Evolutionary conservation across 331 rosid genomes (phyloP).

Genomic region (Quercus lobata): DNA sequence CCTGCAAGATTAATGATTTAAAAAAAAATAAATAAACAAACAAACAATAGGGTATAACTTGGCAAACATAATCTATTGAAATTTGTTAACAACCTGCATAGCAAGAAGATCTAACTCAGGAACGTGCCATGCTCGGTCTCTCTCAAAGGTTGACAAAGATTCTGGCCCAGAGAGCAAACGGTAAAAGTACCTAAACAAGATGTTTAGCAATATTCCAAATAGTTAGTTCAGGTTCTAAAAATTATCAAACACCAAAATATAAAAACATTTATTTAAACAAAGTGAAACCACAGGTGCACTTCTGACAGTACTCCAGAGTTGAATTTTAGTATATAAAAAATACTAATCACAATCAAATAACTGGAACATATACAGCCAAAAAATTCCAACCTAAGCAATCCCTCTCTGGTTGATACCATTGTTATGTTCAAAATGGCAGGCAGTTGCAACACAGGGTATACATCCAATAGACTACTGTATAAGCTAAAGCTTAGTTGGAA

Average conservation of each 20-base stretch:
- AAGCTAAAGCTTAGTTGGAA: neutral
- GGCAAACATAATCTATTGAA: constrained; percentile 4
- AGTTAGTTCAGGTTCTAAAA: neutral
- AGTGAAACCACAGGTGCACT: neutral
- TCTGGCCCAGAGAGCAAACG: constrained; percentile 83
- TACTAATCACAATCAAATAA: neutral
- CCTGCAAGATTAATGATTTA: constrained; percentile 37
- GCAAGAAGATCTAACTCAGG: constrained; percentile 63
- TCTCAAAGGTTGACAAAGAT: constrained; percentile 75
- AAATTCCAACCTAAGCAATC: constrained; percentile 3
- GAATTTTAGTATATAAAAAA: neutral
- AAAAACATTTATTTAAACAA: neutral
- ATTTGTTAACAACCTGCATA: constrained; percentile 63
- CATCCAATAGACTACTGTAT: neutral
- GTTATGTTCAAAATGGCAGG: neutral
- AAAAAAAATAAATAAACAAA: neutral
- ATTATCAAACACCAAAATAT: constrained; percentile 7
- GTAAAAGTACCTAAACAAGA: constrained; percentile 65
- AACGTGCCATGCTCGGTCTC: constrained; percentile 87
- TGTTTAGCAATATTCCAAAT: constrained; percentile 2
- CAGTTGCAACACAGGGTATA: neutral
- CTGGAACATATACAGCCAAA: neutral
- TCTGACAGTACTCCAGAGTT: constrained; percentile 1
- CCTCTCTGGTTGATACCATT: neutral
- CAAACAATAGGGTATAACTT: neutral